phyloP scores from a whole-genome alignment of 2,329 filamentous ascomycete species.

The Penicillium sp. region DNA sequence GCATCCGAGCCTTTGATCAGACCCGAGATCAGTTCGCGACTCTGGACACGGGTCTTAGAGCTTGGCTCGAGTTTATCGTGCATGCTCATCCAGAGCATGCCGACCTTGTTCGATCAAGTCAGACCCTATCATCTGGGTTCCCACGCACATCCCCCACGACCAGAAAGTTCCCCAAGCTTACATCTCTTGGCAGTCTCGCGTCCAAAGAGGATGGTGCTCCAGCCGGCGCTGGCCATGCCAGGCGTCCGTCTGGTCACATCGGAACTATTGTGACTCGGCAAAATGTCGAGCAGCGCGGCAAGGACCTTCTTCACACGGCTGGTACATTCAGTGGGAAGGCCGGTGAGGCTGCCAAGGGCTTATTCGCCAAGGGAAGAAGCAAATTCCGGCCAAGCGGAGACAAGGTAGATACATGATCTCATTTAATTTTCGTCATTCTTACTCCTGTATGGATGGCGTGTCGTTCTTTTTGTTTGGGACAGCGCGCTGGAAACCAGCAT shows the following conservation, averaged over 20 bases:
- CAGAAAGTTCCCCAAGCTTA: conserved; percentile 48
- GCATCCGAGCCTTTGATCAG: conserved; percentile 73
- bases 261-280: conserved; percentile 55
- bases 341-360: conserved; percentile 81
- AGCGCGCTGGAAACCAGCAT: conserved; percentile 19
- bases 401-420: conserved; percentile 72
- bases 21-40: conserved; percentile 71
- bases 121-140: conserved; percentile 35
- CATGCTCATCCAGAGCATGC: conserved; percentile 58
- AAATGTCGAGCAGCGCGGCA: conserved; percentile 79
- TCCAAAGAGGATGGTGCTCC: conserved; percentile 39
- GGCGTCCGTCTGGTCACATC: conserved; percentile 44
- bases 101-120: conserved; percentile 46
- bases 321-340: conserved; percentile 70
- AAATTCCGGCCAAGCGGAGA: conserved; percentile 71
- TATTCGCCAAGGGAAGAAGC: conserved; percentile 88
- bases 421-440: conserved; percentile 20
- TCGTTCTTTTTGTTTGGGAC: conserved; percentile 9
- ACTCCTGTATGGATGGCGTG: neutral
- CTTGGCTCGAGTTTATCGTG: conserved; percentile 59
- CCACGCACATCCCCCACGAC: conserved; percentile 38
- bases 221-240: conserved; percentile 37
- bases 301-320: conserved; percentile 83
- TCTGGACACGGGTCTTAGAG: conserved; percentile 73
- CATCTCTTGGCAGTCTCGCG: conserved; percentile 37